Percentiles rank a stretch among this genome's conserved stretches.
These are phyloP conservation scores for Pseudogymnoascus sp. DNA, from an alignment of 2,329 filamentous ascomycete genomes.

Conservation along the genomic window DNA sequence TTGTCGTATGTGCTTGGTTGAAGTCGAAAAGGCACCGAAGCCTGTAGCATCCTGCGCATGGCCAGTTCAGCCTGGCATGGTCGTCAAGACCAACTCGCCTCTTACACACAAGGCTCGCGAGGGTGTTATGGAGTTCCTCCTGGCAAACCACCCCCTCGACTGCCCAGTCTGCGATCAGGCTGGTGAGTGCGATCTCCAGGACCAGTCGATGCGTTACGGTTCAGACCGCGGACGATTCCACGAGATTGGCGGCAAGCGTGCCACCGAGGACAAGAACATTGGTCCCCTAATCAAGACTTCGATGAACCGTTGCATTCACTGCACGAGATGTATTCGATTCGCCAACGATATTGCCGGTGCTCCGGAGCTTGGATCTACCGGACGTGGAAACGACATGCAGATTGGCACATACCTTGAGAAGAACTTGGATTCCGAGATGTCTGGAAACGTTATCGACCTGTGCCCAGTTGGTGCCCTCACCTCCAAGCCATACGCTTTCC, in stretches of 20 bases:
- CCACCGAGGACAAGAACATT: constrained; percentile 99
- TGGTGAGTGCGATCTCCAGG: constrained; percentile 97
- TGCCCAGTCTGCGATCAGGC: constrained; percentile 98
- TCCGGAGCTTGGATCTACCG: constrained; percentile 87
- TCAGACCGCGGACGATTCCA: constrained; percentile 95
- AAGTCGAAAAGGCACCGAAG: constrained; percentile 94
- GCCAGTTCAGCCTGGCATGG: constrained; percentile 98
- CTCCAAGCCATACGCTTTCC: constrained; percentile 96
- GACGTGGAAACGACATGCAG: constrained; percentile 93
- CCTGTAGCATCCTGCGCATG: constrained; percentile 97
- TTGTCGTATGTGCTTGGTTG: constrained; percentile 98
- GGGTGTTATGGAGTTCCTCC: constrained; percentile 97
- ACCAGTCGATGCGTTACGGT: constrained; percentile 98
- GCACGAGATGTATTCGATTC: constrained; percentile 95
- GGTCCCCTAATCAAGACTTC: constrained; percentile 97
- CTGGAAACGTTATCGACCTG: constrained; percentile 94
- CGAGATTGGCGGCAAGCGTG: constrained; percentile 91
- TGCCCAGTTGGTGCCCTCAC: constrained; percentile 95
- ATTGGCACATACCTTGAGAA: constrained; percentile 97
- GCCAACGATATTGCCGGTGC: constrained; percentile 96
- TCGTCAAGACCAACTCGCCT: constrained; percentile 96
- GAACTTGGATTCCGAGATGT: constrained; percentile 89
- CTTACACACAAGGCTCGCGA: constrained; percentile 96
- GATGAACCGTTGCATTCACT: constrained; percentile 99
- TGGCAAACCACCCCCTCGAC: constrained; percentile 93